These are phyloP conservation scores for Borovskyia barvae DNA, from an alignment of 208 protist genomes.

Conservation along the genomic window DNA sequence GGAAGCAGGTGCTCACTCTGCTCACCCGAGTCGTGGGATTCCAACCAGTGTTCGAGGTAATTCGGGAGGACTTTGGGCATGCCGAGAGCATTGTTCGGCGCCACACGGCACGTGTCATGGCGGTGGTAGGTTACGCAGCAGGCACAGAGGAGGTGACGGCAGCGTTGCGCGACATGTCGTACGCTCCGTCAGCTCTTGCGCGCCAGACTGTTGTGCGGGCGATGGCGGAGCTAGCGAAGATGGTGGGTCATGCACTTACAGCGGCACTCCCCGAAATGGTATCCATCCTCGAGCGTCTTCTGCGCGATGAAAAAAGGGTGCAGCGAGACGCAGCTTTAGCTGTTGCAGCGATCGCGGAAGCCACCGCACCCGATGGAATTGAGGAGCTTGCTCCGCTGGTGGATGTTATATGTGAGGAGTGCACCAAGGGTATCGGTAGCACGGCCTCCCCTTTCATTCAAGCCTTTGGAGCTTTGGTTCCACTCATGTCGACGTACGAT, in stretches of 20 bases:
- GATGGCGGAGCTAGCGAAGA: slow-evolving; percentile 96
- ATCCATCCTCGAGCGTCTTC: slow-evolving; percentile 94
- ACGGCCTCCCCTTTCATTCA: slow-evolving; percentile 97
- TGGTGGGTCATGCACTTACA: slow-evolving; percentile 97
- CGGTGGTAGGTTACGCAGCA: slow-evolving; percentile 96
- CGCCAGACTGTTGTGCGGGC: slow-evolving; percentile 98
- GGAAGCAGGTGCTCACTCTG: slow-evolving; percentile 98
- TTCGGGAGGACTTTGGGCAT: slow-evolving; percentile 98
- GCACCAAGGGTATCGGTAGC: slow-evolving; percentile 92
- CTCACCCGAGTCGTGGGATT: slow-evolving; percentile 98
- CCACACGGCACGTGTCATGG: slow-evolving; percentile 97
- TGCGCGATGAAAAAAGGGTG: slow-evolving; percentile 95
- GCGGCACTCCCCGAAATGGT: slow-evolving; percentile 95
- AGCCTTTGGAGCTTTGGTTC: slow-evolving; percentile 98
- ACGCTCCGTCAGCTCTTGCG: slow-evolving; percentile 96
- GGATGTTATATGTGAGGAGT: slow-evolving; percentile 96
- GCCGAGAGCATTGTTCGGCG: slow-evolving; percentile 97
- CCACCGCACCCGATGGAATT: slow-evolving; percentile 97
- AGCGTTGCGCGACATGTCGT: slow-evolving; percentile 97
- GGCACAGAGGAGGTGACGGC: slow-evolving; percentile 95
- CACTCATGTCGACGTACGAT: slow-evolving; percentile 98
- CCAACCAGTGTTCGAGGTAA: slow-evolving; percentile 96
- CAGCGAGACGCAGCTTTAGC: slow-evolving; percentile 95
- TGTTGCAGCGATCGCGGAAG: slow-evolving; percentile 96
- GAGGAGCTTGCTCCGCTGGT: slow-evolving; percentile 97